Conservation (phyloP, 306 rosid species). For the Crotalaria pallida region DNA sequence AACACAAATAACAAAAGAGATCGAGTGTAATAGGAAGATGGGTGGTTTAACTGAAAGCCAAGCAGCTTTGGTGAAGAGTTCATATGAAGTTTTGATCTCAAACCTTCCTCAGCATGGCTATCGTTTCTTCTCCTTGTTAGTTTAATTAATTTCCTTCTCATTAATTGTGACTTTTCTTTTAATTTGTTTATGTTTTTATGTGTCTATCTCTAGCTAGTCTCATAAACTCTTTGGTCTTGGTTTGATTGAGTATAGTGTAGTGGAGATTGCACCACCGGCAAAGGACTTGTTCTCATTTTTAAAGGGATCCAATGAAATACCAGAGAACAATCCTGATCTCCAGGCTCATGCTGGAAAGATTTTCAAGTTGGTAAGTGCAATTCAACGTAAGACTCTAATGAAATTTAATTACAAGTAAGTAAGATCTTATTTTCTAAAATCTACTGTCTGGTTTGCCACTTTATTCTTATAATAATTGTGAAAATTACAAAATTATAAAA, state of each 20-base stretch:
- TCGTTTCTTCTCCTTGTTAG: slow-evolving; percentile 28
- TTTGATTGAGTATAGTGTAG: slow-evolving; percentile 4
- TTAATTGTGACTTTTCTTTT: no score
- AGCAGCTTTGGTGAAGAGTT: slow-evolving; percentile 15
- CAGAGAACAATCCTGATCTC: not conserved
- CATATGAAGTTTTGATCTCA: slow-evolving; percentile 15
- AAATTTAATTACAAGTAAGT: no score
- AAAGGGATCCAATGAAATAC: slow-evolving; percentile 1
- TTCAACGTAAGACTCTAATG: not conserved
- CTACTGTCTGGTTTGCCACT: no score
- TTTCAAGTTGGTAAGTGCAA: slow-evolving; percentile 21
- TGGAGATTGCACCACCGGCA: slow-evolving; percentile 29
- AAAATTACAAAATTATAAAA: no score
- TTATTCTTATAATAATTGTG: no score
- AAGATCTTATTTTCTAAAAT: no score
- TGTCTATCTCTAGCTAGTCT: no score
- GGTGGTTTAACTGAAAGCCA: slow-evolving; percentile 10
- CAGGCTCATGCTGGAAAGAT: slow-evolving; percentile 21
- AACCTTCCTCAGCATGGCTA: slow-evolving; percentile 10
- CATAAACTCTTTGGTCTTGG: not conserved
- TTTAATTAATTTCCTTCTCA: not conserved
- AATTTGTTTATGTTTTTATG: not conserved
- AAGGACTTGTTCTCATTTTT: slow-evolving; percentile 25
- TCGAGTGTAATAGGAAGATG: not conserved
- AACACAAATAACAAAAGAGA: not conserved